Evolutionary conservation across 139 green algal genomes (phyloP), one percentile per base, ranked within the genome.

Genomic region (Axilococcus clingmanii): DNA sequence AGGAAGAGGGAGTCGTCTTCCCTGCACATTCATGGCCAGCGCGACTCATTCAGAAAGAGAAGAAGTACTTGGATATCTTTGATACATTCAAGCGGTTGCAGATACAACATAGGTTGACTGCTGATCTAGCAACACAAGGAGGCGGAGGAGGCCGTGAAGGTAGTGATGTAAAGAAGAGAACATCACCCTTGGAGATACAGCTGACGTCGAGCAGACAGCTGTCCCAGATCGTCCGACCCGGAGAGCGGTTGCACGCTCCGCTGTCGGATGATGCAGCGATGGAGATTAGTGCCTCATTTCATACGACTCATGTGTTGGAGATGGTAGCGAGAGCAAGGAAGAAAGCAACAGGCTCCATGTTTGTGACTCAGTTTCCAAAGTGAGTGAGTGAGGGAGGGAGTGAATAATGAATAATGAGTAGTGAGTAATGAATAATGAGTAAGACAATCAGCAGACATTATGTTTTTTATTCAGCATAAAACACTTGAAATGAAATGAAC

Each of bases 261-360:
- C 35, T 69, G 22, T 43, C 45, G 7, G 61, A 69, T 29, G 45
- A 57, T 7, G 53, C 61, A 5, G 45, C 53, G 7, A 29, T 69
- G 5, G 23, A 43, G 2, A 33, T 57, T 19, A 44, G 45, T 20
- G 16, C 31, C 7, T 17, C 7, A 12, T 48, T 47, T 19, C 43
- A 28, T 0, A 9, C 30, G 9, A n/a, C 40, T 7, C 19, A 31
- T 25, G 23, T 69, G 53, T 24, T 69, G 16, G 14, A 63, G 28
- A 14, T 35, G 4, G 61, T 69, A 20, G 61, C 61, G 0, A 50
- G 61, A 5, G 61, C 61, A 4, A 38, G 61, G 19, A 52, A 28
- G 14, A 36, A 43, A 17, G 52, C 46, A 2, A 35, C 50, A 5
- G 52, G 61, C 11, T 52, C 44, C 9, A 24, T 46, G 12, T 68